A percentile compares a stretch with the other conserved stretches of the same genome.
phyloP scores from a whole-genome alignment of 2,329 filamentous ascomycete genomes.

The Trematosphaeria pertusa region DNA sequence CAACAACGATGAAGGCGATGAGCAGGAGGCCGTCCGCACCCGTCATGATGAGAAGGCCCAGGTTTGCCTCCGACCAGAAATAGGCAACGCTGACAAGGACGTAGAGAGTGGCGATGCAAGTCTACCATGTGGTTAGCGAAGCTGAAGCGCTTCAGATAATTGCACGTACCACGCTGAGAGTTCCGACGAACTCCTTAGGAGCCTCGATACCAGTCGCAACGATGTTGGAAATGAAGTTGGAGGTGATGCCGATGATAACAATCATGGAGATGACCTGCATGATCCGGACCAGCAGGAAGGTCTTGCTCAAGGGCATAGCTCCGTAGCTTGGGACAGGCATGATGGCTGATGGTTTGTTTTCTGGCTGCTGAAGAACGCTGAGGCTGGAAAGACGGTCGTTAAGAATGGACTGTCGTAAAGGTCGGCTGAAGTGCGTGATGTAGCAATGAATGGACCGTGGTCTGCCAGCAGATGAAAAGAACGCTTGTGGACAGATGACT shows the following conservation, averaged over 20 bases:
- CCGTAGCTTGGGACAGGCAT: conserved; percentile 69
- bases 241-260: conserved; percentile 78
- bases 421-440: conserved; percentile 28
- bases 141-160: neutral
- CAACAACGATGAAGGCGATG: conserved; percentile 78
- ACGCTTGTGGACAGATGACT: conserved; percentile 24
- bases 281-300: conserved; percentile 76
- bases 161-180: conserved; percentile 76
- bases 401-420: conserved; percentile 26
- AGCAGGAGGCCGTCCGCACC: conserved; percentile 73
- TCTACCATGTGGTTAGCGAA: conserved; percentile 57
- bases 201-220: conserved; percentile 69
- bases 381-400: conserved; percentile 20
- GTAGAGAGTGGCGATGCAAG: conserved; percentile 81
- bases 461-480: conserved; percentile 48
- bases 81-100: conserved; percentile 72
- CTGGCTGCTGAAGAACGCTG: conserved; percentile 9
- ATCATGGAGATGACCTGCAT: conserved; percentile 76
- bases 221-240: conserved; percentile 83
- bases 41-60: conserved; percentile 76
- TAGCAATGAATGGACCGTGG: conserved; percentile 38
- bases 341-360: conserved; percentile 35
- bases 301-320: conserved; percentile 72
- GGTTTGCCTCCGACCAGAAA: conserved; percentile 79
- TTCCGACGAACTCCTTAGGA: conserved; percentile 77